Evolutionary conservation across 176 grass and related monocot genomes (phyloP).

Genomic region (Aegilops tauschii): DNA sequence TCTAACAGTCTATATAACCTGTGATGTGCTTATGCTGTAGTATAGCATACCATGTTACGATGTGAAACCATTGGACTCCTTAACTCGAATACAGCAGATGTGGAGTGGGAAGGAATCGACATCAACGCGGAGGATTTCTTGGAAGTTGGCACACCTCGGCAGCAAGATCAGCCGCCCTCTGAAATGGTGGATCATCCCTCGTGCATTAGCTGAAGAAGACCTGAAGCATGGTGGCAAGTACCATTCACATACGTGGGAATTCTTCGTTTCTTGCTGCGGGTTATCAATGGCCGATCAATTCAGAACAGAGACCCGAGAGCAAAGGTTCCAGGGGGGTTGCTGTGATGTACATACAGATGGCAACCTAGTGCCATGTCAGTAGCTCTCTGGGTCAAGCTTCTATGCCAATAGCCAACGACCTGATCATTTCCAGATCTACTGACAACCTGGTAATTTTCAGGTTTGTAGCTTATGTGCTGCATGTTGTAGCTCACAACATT

Average conservation of each 20-base stretch:
- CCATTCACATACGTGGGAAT: neutral
- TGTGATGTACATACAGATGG: slow-evolving; percentile 53
- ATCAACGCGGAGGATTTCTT: slow-evolving; percentile 53
- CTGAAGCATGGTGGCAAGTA: neutral
- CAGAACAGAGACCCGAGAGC: neutral
- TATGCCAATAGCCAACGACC: neutral
- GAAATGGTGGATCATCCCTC: slow-evolving; percentile 24
- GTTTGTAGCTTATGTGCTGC: slow-evolving; percentile 3
- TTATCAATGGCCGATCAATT: neutral
- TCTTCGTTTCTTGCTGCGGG: neutral
- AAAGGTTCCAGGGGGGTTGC: slow-evolving; percentile 22
- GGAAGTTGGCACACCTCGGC: slow-evolving; percentile 45
- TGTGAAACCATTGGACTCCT: slow-evolving; percentile 28
- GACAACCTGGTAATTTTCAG: slow-evolving; percentile 15
- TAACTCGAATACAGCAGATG: slow-evolving; percentile 46
- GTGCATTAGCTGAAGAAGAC: slow-evolving; percentile 23
- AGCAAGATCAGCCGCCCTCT: slow-evolving; percentile 33
- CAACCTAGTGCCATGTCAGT: neutral
- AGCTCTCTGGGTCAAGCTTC: neutral
- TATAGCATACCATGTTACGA: neutral
- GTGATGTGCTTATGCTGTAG: neutral
- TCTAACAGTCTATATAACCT: slow-evolving; percentile 5
- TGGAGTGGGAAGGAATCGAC: slow-evolving; percentile 49
- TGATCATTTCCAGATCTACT: slow-evolving; percentile 7
- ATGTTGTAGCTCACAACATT: slow-evolving; percentile 27